Conservation (phyloP, 75 land plant genomes). For the Ceratopteris richardii region DNA sequence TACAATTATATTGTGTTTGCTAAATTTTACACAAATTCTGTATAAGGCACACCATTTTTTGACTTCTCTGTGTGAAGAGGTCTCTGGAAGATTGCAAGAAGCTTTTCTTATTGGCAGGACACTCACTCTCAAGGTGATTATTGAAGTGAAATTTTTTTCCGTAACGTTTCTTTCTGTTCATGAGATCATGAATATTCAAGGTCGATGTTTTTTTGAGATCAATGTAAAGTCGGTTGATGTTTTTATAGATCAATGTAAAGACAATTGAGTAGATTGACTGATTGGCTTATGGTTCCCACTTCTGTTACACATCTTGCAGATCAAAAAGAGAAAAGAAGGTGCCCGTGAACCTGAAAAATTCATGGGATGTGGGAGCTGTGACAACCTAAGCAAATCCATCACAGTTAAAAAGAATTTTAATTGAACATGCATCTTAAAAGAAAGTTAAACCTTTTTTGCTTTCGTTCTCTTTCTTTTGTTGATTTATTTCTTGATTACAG, state of each 20-base stretch:
- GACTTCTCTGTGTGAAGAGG: conserved; percentile 62
- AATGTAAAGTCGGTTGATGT: not conserved
- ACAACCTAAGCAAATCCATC: conserved; percentile 74
- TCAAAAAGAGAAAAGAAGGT: conserved; percentile 79
- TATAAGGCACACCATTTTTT: conserved; percentile 66
- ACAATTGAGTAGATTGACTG: not conserved
- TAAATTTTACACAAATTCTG: conserved; percentile 1
- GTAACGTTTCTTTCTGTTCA: conserved; percentile 2
- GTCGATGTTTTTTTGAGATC: not conserved
- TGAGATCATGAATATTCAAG: not conserved
- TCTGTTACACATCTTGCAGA: conserved; percentile 22
- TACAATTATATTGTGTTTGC: not conserved
- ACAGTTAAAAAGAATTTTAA: conserved; percentile 46
- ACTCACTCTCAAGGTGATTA: conserved; percentile 72
- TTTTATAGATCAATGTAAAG: not conserved
- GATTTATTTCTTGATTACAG: conserved; percentile 24
- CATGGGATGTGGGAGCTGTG: conserved; percentile 97
- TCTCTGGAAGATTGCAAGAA: conserved; percentile 66
- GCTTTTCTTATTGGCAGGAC: conserved; percentile 70
- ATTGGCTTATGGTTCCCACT: not conserved
- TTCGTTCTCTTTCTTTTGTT: not conserved
- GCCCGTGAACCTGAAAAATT: conserved; percentile 81
- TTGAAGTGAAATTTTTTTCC: too few species aligned
- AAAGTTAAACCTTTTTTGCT: too few species aligned
- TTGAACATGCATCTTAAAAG: too few species aligned